These are phyloP conservation scores for Jaltomata sinuosa DNA, from an alignment of 257 asterid genomes.

Conservation along the genomic window DNA sequence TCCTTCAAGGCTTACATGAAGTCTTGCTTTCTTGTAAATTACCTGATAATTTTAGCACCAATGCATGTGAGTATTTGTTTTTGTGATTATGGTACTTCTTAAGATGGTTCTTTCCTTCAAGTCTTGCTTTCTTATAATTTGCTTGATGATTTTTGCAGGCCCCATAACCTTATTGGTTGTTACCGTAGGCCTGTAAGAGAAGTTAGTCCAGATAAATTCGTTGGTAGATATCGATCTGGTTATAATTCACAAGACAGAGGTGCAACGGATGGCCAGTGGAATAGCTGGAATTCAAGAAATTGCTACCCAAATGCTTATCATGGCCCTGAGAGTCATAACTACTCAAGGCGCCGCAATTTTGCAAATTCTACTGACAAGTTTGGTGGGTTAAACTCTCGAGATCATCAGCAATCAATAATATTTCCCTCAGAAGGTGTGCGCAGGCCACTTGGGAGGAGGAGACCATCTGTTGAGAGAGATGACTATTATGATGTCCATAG, in stretches of 20 bases:
- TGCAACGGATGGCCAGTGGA: conserved; percentile 33
- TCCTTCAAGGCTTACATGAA: neutral
- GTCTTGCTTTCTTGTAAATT: neutral
- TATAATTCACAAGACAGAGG: conserved; percentile 29
- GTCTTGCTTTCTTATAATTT: neutral
- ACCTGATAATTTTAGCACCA: neutral
- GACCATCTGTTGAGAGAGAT: conserved; percentile 47
- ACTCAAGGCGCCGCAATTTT: conserved; percentile 37
- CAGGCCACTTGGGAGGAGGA: conserved; percentile 38
- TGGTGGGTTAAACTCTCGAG: conserved; percentile 29
- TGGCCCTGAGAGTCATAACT: conserved; percentile 30
- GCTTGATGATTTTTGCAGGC: conserved; percentile 19
- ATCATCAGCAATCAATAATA: conserved; percentile 27
- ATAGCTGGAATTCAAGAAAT: conserved; percentile 44
- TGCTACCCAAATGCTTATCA: conserved; percentile 31
- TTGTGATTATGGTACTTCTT: neutral
- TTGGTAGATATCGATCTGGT: conserved; percentile 37
- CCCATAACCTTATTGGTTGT: conserved; percentile 25
- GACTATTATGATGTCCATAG: conserved; percentile 31
- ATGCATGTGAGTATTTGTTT: neutral
- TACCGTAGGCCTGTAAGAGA: conserved; percentile 42
- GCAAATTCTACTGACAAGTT: conserved; percentile 28
- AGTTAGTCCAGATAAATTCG: conserved; percentile 35
- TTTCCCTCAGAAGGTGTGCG: conserved; percentile 34
- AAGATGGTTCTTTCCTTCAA: neutral